A percentile compares a stretch with the other conserved stretches of the same genome.
Evolutionary conservation across 345 rosid genomes (phyloP).

Genomic region (Laguncularia racemosa): DNA sequence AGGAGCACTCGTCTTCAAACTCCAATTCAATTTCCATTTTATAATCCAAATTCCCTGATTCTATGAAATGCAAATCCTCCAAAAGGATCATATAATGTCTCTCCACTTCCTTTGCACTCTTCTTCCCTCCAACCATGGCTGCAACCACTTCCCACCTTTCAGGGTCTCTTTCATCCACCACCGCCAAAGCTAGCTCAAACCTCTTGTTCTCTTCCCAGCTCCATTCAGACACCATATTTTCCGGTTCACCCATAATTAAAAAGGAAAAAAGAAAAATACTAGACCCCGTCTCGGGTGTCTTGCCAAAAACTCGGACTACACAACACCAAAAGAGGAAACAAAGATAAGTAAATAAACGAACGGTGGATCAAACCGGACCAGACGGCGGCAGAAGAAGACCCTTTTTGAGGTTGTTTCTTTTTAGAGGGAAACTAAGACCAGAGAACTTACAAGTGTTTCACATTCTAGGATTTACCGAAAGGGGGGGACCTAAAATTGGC

Average conservation of each 20-base stretch:
- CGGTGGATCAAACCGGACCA: too few species aligned
- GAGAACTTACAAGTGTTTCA: too few species aligned
- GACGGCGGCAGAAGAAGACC: too few species aligned
- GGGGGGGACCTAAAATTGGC: too few species aligned
- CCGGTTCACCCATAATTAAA: conserved; percentile 35
- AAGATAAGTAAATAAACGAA: too few species aligned
- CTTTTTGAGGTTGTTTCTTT: too few species aligned
- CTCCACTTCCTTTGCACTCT: conserved; percentile 50
- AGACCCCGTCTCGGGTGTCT: not conserved
- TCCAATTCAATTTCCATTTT: conserved; percentile 32
- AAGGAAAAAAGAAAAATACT: conserved; percentile 8
- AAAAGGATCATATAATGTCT: conserved; percentile 52
- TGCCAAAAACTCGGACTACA: too few species aligned
- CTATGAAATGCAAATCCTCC: conserved; percentile 57
- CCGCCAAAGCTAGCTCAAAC: conserved; percentile 62
- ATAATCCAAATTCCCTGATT: conserved; percentile 51
- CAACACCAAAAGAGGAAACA: too few species aligned
- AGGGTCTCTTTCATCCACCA: conserved; percentile 54
- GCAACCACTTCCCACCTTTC: conserved; percentile 60
- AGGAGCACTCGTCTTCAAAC: conserved; percentile 25
- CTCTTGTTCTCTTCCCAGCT: conserved; percentile 78
- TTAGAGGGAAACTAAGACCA: too few species aligned
- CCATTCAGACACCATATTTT: conserved; percentile 37
- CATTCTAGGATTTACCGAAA: too few species aligned
- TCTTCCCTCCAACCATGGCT: conserved; percentile 53